These are phyloP conservation scores for Escallonia rubra DNA, from an alignment of 129 eudicot species.

Conservation along the genomic window DNA sequence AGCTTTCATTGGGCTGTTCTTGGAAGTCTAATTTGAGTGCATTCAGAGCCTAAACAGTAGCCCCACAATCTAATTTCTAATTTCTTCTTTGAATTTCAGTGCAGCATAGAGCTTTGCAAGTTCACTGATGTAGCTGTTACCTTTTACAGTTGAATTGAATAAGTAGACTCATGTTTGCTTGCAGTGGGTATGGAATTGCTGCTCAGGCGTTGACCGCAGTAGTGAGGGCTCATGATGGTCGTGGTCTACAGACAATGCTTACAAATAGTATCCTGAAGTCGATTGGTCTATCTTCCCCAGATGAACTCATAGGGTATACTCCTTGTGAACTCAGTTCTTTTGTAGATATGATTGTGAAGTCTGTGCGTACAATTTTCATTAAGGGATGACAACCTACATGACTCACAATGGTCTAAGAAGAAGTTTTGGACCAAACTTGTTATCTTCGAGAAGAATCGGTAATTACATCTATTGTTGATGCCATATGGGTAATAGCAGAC, in stretches of 20 bases:
- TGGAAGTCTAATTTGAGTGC: too few relatives aligned
- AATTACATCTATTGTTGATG: too few relatives aligned
- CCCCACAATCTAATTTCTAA: too few relatives aligned
- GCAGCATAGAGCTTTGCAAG: neutral
- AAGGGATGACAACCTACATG: neutral
- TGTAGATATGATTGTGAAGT: neutral
- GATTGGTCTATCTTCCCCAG: conserved; percentile 65
- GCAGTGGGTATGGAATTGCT: conserved; percentile 90
- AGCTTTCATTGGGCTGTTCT: too few relatives aligned
- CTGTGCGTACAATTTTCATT: neutral
- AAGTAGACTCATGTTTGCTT: conserved; percentile 1
- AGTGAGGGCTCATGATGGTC: conserved; percentile 83
- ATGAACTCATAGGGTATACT: conserved; percentile 81
- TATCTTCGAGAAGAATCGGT: too few relatives aligned
- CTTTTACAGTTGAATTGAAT: conserved; percentile 5
- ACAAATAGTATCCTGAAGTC: conserved; percentile 41
- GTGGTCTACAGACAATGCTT: conserved; percentile 78
- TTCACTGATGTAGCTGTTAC: neutral
- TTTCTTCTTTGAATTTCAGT: too few relatives aligned
- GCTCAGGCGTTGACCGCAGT: conserved; percentile 77
- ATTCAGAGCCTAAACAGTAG: too few relatives aligned
- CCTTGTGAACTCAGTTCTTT: neutral
- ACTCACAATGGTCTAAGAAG: neutral
- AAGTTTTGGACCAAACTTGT: too few relatives aligned
- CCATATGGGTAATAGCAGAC: too few relatives aligned